Conservation (phyloP, 106 monocot genomes). For the Gastrodia elata region DNA sequence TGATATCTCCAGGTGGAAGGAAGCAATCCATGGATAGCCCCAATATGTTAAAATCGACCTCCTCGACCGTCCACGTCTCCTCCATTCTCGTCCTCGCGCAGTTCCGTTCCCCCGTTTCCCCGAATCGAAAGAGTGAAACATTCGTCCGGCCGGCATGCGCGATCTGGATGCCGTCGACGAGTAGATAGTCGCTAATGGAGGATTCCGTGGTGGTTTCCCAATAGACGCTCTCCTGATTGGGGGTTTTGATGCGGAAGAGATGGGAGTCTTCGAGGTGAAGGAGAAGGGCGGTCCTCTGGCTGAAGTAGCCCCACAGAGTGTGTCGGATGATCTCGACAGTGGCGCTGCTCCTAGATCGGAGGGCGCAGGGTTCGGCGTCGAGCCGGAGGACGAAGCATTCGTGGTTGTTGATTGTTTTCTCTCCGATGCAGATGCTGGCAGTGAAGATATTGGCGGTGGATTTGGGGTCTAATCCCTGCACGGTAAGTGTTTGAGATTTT, state of each 20-base stretch:
- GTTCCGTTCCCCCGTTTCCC: slow-evolving; percentile 23
- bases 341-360: slow-evolving; percentile 49
- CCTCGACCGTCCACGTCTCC: slow-evolving; percentile 62
- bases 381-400: slow-evolving; percentile 69
- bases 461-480: slow-evolving; percentile 74
- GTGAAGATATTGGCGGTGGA: slow-evolving; percentile 70
- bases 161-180: slow-evolving; percentile 62
- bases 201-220: slow-evolving; percentile 82
- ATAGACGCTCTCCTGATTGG: slow-evolving; percentile 25
- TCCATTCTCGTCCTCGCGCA: slow-evolving; percentile 59
- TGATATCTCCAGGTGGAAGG: slow-evolving; percentile 33
- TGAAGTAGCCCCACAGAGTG: slow-evolving; percentile 83
- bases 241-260: slow-evolving; percentile 40
- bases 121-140: slow-evolving; percentile 51
- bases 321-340: slow-evolving; percentile 65
- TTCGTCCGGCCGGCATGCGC: slow-evolving; percentile 57
- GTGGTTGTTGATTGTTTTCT: slow-evolving; percentile 52
- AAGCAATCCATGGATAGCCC: slow-evolving; percentile 42
- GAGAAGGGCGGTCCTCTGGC: slow-evolving; percentile 68
- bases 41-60: slow-evolving; percentile 43
- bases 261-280: slow-evolving; percentile 63
- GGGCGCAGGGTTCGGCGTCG: slow-evolving; percentile 35
- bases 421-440: slow-evolving; percentile 46
- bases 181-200: slow-evolving; percentile 42
- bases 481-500: not conserved